Conservation (phyloP, 768 basidiomycete genomes). For the Pleurotus ostreatus region DNA sequence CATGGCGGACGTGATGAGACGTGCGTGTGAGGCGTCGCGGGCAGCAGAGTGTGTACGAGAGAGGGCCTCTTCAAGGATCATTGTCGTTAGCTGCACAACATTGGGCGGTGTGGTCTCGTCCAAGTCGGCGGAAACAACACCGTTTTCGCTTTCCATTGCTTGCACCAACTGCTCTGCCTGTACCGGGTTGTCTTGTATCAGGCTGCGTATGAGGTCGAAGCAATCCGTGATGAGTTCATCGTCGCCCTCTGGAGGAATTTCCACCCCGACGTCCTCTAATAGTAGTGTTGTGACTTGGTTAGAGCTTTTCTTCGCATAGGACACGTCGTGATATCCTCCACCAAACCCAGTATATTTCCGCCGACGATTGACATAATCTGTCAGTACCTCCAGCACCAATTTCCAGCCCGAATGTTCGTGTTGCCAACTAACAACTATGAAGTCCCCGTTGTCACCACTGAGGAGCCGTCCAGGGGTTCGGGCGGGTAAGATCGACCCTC, state of each 20-base stretch:
- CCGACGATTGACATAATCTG: constrained; percentile 65
- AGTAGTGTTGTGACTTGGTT: constrained; percentile 39
- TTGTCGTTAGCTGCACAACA: constrained; percentile 74
- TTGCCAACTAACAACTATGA: constrained; percentile 74
- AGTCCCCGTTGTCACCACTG: constrained; percentile 66
- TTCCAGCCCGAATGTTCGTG: constrained; percentile 86
- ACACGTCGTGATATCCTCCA: constrained; percentile 45
- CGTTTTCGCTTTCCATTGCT: constrained; percentile 55
- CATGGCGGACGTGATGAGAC: constrained; percentile 76
- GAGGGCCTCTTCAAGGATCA: constrained; percentile 78
- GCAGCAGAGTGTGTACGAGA: constrained; percentile 42
- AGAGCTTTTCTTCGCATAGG: constrained; percentile 44
- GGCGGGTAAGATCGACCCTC: constrained; percentile 66
- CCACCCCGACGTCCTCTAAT: constrained; percentile 71
- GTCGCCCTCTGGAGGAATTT: constrained; percentile 57
- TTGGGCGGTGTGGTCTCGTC: constrained; percentile 58
- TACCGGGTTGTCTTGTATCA: constrained; percentile 66
- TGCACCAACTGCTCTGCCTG: constrained; percentile 65
- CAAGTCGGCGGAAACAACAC: constrained; percentile 49
- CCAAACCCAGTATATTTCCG: constrained; percentile 35
- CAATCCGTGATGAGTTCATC: constrained; percentile 66
- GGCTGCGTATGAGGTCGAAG: constrained; percentile 74
- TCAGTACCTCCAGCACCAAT: constrained; percentile 75
- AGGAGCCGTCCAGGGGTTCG: constrained; percentile 67
- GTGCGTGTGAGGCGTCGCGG: constrained; percentile 42